Evolutionary conservation across 106 monocot genomes (phyloP), one percentile per base, ranked within the genome.

Genomic region (Iris macrosiphon): DNA sequence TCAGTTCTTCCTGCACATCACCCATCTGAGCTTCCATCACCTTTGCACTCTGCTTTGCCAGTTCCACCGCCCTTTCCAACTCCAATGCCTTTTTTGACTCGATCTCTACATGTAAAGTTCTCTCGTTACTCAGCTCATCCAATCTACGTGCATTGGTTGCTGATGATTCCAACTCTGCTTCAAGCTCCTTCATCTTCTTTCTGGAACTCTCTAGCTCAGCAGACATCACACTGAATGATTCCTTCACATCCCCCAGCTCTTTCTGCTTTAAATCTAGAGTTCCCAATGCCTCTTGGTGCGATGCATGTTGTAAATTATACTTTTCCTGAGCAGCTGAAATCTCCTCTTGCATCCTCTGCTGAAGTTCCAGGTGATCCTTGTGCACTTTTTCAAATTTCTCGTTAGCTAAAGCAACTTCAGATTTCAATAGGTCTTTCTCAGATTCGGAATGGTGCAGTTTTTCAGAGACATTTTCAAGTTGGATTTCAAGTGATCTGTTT

Each of bases 331-430:
- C 54, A 44, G 74, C 76, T 55, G 37, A 44, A 32, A 78, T 50
- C 57, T 79, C 71, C 38, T 77, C 75, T 74, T 68, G 69, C 46
- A 83, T 60, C 53, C 60, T 83, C 31, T 75, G 75, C 55, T 63
- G 44, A 59, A 53, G 46, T 75, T 83, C 74, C 48, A 90, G 77
- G 11, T 75, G 67, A 65, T 82, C 32, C 56, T 70, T 51, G 32
- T 55, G 64, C 28, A 70, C 68, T 53, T 78, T 50, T 14, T 78
- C 70, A 18, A 83, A 28, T 38, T 73, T 67, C 39, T 74, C 61
- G 28, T 64, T 70, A 24, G 77, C 70, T 37, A 32, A 7, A 48
- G 57, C 68, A 57, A 70, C 39, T 52, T 85, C 70, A 21, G 57
- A 49, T 58, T 74, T 69, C 35, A 84, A 43, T 22, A 37, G 46